Evolutionary conservation across 73 alveolate species (phyloP), one percentile per base, ranked within the genome.

Genomic region (Paramecium primaurelia): DNA sequence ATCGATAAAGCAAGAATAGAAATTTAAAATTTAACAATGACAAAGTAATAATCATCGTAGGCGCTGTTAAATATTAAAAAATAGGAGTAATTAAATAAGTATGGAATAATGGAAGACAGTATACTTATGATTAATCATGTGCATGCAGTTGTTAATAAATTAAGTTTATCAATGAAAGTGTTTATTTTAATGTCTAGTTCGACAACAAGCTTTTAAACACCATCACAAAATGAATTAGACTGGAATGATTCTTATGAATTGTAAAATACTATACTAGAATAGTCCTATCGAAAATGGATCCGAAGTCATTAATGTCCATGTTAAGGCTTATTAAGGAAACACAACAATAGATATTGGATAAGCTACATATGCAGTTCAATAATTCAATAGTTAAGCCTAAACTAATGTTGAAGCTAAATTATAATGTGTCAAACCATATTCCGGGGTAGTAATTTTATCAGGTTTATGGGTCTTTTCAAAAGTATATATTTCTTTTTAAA

Each of bases 381-480:
- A 75, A 16, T 75, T 75, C 26, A 25, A 36, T 38, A 75, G 60
- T 16, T 12, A 75, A 18, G 36, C 58, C 8, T 38, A 75, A 10
- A 75, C 40, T 12, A 38, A 75, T 38, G 68, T 75, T 1, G 60
- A 75, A 16, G 58, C 30, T 12, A 75, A 36, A 38, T 10, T 75
- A 0, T 14, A 30, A 14, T 75, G 88, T 44, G 12, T 38, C 0
- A 20, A 75, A 37, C 88, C 88, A n/a, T 75, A 75, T 37, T 38
- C 68, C 8, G 68, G 88, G 3, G 22, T 36, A 18, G 14, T 75
- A 3, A 25, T 38, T 4, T 22, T 75, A 38, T 75, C 68, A 5
- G 88, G 88, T 2, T 38, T 75, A 37, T 75, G 88, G 88, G 40
- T 75, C 18, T 75, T 36, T 75, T 75, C 88, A 14, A 75, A 75